Conservation (phyloP, 495 filamentous ascomycete genomes). For the Aspergillus saccharolyticus region DNA sequence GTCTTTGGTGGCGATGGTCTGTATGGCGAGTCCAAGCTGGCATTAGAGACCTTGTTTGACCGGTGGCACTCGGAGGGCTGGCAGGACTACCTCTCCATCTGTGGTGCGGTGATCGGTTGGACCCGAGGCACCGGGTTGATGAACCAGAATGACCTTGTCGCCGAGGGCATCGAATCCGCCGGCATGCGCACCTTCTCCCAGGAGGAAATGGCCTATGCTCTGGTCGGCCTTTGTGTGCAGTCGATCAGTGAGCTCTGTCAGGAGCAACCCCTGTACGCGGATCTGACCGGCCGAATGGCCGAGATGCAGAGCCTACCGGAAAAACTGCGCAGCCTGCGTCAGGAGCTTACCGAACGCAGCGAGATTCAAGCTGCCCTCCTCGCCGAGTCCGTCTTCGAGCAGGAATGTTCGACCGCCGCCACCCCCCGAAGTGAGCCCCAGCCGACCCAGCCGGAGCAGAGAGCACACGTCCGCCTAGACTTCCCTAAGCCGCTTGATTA, state of each 20-base stretch:
- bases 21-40: slow-evolving; percentile 97
- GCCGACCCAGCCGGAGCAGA: too few relatives aligned
- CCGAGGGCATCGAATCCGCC: slow-evolving; percentile 88
- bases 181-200: slow-evolving; percentile 97
- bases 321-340: too few relatives aligned
- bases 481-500: slow-evolving; percentile 6
- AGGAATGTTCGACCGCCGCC: too few relatives aligned
- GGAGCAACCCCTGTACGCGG: slow-evolving; percentile 85
- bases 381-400: too few relatives aligned
- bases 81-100: slow-evolving; percentile 94
- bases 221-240: slow-evolving; percentile 92
- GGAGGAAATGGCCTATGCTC: slow-evolving; percentile 97
- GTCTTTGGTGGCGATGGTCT: slow-evolving; percentile 95
- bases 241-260: slow-evolving; percentile 89
- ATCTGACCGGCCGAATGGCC: too few relatives aligned
- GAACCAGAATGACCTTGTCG: slow-evolving; percentile 92
- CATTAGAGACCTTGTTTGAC: slow-evolving; percentile 92
- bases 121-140: slow-evolving; percentile 96
- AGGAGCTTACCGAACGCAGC: too few relatives aligned
- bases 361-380: too few relatives aligned
- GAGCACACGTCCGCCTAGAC: neutral
- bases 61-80: slow-evolving; percentile 95
- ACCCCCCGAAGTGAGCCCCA: too few relatives aligned
- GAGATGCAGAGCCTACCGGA: too few relatives aligned
- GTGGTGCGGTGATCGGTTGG: slow-evolving; percentile 96